Evolutionary conservation across 257 asterid genomes (phyloP).

Genomic region (Solanum infundibuliforme): DNA sequence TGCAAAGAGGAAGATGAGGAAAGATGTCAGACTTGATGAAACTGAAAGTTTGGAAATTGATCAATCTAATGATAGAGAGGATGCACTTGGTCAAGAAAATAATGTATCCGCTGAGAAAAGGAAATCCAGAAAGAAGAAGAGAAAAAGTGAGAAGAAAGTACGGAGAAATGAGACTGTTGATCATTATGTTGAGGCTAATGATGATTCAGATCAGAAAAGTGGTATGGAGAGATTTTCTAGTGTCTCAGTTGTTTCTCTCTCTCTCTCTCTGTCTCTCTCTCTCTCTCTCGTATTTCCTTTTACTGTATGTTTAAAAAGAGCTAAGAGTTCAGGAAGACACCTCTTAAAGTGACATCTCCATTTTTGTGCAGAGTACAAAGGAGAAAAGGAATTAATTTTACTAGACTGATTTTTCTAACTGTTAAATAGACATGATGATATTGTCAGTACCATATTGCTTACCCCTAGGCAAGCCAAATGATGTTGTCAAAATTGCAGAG

Average conservation of each 20-base stretch:
- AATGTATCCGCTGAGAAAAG: conserved; percentile 9
- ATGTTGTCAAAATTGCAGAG: conserved; percentile 3
- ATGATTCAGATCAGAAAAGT: neutral
- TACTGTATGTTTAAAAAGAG: neutral
- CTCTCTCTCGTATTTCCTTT: neutral
- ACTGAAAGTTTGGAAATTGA: neutral
- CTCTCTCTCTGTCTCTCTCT: neutral
- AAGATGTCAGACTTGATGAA: neutral
- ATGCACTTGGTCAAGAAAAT: conserved; percentile 8
- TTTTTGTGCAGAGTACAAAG: neutral
- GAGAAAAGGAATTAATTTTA: neutral
- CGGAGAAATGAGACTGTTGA: conserved; percentile 3
- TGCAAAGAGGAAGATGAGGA: conserved; percentile 21
- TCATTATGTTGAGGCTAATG: neutral
- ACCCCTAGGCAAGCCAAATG: neutral
- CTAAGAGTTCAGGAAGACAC: neutral
- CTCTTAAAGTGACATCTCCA: neutral
- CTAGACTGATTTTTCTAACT: neutral
- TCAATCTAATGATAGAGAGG: conserved; percentile 10
- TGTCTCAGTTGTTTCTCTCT: neutral
- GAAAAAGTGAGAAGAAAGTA: conserved; percentile 15
- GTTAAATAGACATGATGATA: conserved; percentile 20
- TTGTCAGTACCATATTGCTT: conserved; percentile 2
- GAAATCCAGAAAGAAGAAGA: conserved; percentile 31
- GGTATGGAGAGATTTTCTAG: neutral